phyloP scores from a whole-genome alignment of 2,329 filamentous ascomycete species.

The Alternaria sp. region DNA sequence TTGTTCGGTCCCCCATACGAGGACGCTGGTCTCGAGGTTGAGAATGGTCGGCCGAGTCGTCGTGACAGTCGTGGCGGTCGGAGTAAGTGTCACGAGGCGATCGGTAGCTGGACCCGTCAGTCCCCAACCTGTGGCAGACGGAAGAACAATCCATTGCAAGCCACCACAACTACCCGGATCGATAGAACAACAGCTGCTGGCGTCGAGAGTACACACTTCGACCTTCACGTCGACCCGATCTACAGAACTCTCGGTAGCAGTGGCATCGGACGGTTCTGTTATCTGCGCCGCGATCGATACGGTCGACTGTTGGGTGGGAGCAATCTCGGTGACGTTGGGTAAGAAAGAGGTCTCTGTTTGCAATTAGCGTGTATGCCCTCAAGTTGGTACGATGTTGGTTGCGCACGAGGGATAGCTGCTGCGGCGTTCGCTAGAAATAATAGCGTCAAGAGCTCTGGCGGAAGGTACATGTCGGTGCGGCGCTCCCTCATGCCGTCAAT shows the following conservation, averaged over 20 bases:
- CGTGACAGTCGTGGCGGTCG: conserved; percentile 12
- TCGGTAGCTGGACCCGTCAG: not conserved
- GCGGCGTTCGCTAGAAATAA: conserved; percentile 16
- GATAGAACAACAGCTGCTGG: not conserved
- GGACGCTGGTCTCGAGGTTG: conserved; percentile 18
- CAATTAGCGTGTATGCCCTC: not conserved
- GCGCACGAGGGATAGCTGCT: conserved; percentile 18
- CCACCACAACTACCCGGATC: not conserved
- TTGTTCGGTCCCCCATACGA: not conserved
- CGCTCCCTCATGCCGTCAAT: not conserved
- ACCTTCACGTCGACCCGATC: not conserved
- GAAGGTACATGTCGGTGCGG: conserved; percentile 8
- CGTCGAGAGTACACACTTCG: not conserved
- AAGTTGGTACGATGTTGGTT: not conserved
- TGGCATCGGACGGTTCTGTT: not conserved
- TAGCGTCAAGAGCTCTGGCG: conserved; percentile 20
- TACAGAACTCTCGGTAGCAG: not conserved
- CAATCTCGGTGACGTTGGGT: conserved; percentile 5
- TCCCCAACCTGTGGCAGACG: conserved; percentile 22
- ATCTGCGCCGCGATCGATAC: not conserved
- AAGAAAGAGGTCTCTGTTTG: conserved; percentile 1
- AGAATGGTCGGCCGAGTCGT: conserved; percentile 26
- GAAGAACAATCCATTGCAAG: conserved; percentile 1
- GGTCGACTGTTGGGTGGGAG: not conserved
- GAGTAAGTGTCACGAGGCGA: not conserved